These are phyloP conservation scores for Exophiala xenobiotica DNA, from an alignment of 2,329 filamentous ascomycete species.

Conservation along the genomic window DNA sequence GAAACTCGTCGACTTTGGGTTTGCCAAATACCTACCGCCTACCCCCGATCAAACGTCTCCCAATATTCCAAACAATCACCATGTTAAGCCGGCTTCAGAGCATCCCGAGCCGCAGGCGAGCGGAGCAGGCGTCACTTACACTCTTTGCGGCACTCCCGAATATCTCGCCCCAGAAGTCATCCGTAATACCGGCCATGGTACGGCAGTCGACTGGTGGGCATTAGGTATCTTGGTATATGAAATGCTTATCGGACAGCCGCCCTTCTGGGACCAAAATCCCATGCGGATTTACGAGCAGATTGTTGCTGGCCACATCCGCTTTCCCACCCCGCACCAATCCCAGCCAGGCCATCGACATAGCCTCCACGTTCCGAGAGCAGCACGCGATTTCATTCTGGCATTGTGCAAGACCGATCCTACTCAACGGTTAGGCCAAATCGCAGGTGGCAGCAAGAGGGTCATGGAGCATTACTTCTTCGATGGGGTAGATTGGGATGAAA, in stretches of 20 bases:
- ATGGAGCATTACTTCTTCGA: slow-evolving; percentile 64
- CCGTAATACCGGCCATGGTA: slow-evolving; percentile 63
- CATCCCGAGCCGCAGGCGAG: slow-evolving; percentile 22
- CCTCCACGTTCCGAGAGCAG: slow-evolving; percentile 40
- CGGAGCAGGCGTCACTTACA: slow-evolving; percentile 52
- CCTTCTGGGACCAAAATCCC: slow-evolving; percentile 68
- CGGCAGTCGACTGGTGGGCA: slow-evolving; percentile 69
- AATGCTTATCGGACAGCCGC: slow-evolving; percentile 65
- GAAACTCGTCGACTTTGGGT: slow-evolving; percentile 67
- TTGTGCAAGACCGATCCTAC: slow-evolving; percentile 64
- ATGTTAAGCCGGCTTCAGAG: slow-evolving; percentile 12
- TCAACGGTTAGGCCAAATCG: slow-evolving; percentile 63
- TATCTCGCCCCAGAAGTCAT: slow-evolving; percentile 68
- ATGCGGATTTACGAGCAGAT: slow-evolving; percentile 70
- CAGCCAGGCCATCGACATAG: slow-evolving; percentile 24
- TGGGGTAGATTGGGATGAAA: slow-evolving; percentile 61
- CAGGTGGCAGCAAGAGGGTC: slow-evolving; percentile 58
- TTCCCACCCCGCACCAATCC: slow-evolving; percentile 58
- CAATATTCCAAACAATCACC: slow-evolving; percentile 9
- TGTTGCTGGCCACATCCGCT: slow-evolving; percentile 62
- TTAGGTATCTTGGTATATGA: slow-evolving; percentile 67
- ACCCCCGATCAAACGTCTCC: slow-evolving; percentile 12
- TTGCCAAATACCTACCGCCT: slow-evolving; percentile 61
- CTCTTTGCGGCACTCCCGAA: slow-evolving; percentile 65
- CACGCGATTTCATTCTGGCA: slow-evolving; percentile 60